Base-by-base conservation (phyloP, 345 rosid genomes). In the Excoecaria cochinchinensis region DNA sequence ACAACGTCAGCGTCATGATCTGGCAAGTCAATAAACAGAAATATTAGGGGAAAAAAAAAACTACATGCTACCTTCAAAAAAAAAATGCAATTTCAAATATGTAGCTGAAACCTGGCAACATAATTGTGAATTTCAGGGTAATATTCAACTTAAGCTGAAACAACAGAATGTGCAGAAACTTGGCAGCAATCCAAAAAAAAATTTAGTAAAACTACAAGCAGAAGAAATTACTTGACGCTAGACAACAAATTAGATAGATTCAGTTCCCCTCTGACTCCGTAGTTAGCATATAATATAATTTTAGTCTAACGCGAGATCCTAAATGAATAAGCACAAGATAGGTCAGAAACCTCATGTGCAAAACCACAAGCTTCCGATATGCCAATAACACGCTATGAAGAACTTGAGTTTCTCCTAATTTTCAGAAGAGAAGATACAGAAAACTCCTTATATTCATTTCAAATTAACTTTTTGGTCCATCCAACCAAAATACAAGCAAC, bases 1-100 rank as follows among this genome's bases (percentile, higher is more conserved):
- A 48, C 67, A 63, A 72, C 76, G 76, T 84, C 86, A 74, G 77
- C 91, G 55, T 39, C 74, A 68, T 84, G 86, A 75, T 88, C 98
- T 90, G 75, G 69, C 57, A 70, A 56, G 46, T 1, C 40, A 75
- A 21, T 36, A 39, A 51, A 66, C 9, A 15, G 4, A 21, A 8
- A 36, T 8, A 31, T 31, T 31, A 31, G 2, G 31, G 31, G 31
- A 25, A 75, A 6, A 69, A 22, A 40, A 36, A 69, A 80, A 78
- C 55, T 44, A 64, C 52, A 48, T 69, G 46, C 57, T 19, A 53
- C 44, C 36, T 66, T 39, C 60, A 77, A 73, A 14, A 24, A 22
- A 59, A 59, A 21, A 22, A 19, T 56, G 60, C 60, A 56, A n/a
- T 21, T 56, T 56, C 60, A 56, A 56, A n/a, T n/a, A 56, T 56